Conservation (phyloP, 768 basidiomycete species). For the Trametes elegans region DNA sequence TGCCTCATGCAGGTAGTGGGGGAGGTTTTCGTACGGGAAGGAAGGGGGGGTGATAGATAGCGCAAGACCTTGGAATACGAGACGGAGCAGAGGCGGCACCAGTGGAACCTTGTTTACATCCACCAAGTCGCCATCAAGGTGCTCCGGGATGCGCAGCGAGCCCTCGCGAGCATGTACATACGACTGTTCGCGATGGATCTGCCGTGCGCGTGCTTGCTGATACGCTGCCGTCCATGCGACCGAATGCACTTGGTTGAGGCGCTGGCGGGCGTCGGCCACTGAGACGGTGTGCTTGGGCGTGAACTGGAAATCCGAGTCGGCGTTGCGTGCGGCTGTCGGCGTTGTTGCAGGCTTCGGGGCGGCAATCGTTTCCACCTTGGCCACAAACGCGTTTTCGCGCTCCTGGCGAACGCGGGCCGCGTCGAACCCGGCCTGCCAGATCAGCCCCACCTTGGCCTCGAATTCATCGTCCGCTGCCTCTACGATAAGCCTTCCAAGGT, state of each 20-base stretch:
- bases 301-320: conserved; percentile 60
- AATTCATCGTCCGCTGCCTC: conserved; percentile 86
- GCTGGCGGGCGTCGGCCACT: conserved; percentile 65
- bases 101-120: conserved; percentile 33
- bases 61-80: conserved; percentile 55
- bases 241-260: conserved; percentile 68
- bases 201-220: conserved; percentile 45
- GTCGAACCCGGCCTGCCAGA: conserved; percentile 68
- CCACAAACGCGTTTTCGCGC: conserved; percentile 77
- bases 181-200: conserved; percentile 23
- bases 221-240: conserved; percentile 56
- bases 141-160: conserved; percentile 5
- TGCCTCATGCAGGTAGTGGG: conserved; percentile 63
- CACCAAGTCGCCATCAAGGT: conserved; percentile 45
- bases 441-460: conserved; percentile 72
- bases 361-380: conserved; percentile 70
- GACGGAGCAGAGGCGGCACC: conserved; percentile 69
- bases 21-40: conserved; percentile 51
- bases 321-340: conserved; percentile 22
- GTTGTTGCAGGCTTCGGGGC: conserved; percentile 35
- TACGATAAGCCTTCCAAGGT: conserved; percentile 58
- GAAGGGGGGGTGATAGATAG: conserved; percentile 58
- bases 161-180: conserved; percentile 1
- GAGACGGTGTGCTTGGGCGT: conserved; percentile 61
- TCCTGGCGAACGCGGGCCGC: conserved; percentile 70